Evolutionary conservation across 306 rosid genomes (phyloP), one percentile per base, ranked within the genome.

Genomic region (Elaeagnus macrophylla): DNA sequence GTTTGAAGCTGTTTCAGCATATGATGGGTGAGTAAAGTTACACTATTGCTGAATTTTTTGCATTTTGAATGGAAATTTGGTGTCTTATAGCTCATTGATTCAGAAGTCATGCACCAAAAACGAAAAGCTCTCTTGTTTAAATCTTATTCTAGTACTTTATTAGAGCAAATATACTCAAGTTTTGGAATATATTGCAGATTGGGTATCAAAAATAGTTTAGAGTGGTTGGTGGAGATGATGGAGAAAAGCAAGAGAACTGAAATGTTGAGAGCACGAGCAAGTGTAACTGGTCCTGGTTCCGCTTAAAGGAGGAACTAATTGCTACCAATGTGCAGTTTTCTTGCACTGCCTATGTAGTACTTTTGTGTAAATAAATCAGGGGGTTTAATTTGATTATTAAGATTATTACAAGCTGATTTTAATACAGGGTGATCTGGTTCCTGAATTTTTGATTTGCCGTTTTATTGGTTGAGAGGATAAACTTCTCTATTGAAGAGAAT

Each of bases 241-340:
- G 96, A 79, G 70, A 80, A 94, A 73, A 93, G 99, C 81, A 93
- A 84, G 83, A 88, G 99, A 79, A 84, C 96, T 46, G 95, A 93
- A 72, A 87, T 54, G 70, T 81, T 93, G 75, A 67, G 86, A 77
- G 81, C 51, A 56, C 93, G 99, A 39, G 88, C 88, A 14, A 86
- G 94, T 50, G 72, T 72, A 60, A 67, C 62, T 46, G 88, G 94
- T 64, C 64, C 75, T n/a, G n/a, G n/a, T 8, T 79, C 95, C 55
- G 62, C 68, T 48, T 86, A 79, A n/a, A n/a, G n/a, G 72, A 55
- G 37, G 16, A 25, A 48, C 53, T 20, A 17, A 46, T 25, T 25
- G 32, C 2, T n/a, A 39, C 50, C 54, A 19, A 62, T 17, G 55
- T 37, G 60, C 67, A 66, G 68, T 67, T 53, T 51, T 51, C 66